Evolutionary conservation across 768 basidiomycete genomes (phyloP).

Genomic region (Suillus subluteus): DNA sequence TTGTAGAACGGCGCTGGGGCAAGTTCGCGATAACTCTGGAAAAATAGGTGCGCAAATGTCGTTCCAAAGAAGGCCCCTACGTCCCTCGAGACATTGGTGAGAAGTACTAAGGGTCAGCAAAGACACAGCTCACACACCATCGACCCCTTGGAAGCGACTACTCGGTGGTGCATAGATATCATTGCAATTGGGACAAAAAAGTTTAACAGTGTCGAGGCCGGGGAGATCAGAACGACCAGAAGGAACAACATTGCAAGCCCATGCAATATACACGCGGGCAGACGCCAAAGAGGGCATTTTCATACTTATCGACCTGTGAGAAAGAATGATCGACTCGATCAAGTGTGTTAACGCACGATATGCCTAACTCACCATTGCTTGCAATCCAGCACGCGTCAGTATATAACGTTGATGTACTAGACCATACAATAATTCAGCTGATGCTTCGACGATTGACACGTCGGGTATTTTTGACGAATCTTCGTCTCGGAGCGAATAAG

Average conservation of each 20-base stretch:
- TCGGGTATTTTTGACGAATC: slow-evolving; percentile 96
- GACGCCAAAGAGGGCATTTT: slow-evolving; percentile 85
- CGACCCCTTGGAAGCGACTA: slow-evolving; percentile 93
- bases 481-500: slow-evolving; percentile 59
- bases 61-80: slow-evolving; percentile 98
- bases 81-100: slow-evolving; percentile 23
- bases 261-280: slow-evolving; percentile 97
- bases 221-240: slow-evolving; percentile 96
- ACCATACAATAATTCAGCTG: slow-evolving; percentile 96
- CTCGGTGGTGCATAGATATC: slow-evolving; percentile 96
- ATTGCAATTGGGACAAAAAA: slow-evolving; percentile 97
- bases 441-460: slow-evolving; percentile 97
- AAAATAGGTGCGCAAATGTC: slow-evolving; percentile 97
- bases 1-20: slow-evolving; percentile 93
- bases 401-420: slow-evolving; percentile 98
- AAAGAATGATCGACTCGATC: slow-evolving; percentile 21
- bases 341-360: slow-evolving; percentile 13
- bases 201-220: slow-evolving; percentile 95
- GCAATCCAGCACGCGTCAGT: slow-evolving; percentile 89
- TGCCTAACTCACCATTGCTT: slow-evolving; percentile 77
- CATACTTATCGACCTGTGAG: slow-evolving; percentile 91
- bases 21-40: slow-evolving; percentile 97
- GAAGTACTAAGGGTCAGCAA: slow-evolving; percentile 14
- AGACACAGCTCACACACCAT: slow-evolving; percentile 60
- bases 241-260: slow-evolving; percentile 86